A percentile compares a stretch with the other conserved stretches of the same genome.
phyloP scores from a whole-genome alignment of 2,329 filamentous ascomycete species.

The Coniochaeta sp. region DNA sequence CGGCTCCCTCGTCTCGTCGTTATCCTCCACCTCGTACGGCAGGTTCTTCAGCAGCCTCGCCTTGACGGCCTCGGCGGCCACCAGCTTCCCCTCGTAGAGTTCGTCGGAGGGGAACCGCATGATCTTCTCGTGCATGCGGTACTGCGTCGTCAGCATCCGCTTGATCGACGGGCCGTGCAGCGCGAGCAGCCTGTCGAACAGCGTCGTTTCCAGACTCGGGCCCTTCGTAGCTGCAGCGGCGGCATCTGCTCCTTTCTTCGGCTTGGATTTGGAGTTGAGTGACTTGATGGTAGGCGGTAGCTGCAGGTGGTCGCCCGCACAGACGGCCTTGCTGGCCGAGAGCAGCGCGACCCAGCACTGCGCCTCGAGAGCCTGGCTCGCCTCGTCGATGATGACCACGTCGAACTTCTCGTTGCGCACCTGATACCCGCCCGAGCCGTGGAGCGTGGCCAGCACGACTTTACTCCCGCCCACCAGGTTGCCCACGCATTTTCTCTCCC shows the following conservation, averaged over 20 bases:
- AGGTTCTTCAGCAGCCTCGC: slow-evolving; percentile 68
- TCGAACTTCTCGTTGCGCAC: slow-evolving; percentile 77
- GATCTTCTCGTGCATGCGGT: slow-evolving; percentile 94
- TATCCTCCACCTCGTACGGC: slow-evolving; percentile 68
- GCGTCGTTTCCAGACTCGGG: slow-evolving; percentile 68
- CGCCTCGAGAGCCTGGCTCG: slow-evolving; percentile 89
- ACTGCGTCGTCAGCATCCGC: slow-evolving; percentile 92
- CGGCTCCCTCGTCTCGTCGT: slow-evolving; percentile 81
- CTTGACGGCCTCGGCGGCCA: slow-evolving; percentile 76
- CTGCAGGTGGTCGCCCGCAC: slow-evolving; percentile 92
- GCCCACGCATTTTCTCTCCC: slow-evolving; percentile 75
- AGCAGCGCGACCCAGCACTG: slow-evolving; percentile 94
- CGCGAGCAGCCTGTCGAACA: slow-evolving; percentile 82
- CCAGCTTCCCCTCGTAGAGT: slow-evolving; percentile 74
- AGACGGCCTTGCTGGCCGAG: slow-evolving; percentile 73
- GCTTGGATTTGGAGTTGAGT: slow-evolving; percentile 44
- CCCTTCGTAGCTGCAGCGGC: too few species aligned
- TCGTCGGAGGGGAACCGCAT: slow-evolving; percentile 91
- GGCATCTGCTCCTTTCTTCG: slow-evolving; percentile 26
- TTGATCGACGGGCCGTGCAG: slow-evolving; percentile 82
- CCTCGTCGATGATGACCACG: slow-evolving; percentile 92
- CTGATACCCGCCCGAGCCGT: slow-evolving; percentile 84
- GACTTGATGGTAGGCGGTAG: slow-evolving; percentile 93
- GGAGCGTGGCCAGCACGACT: slow-evolving; percentile 86
- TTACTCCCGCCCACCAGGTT: slow-evolving; percentile 70